Base-by-base conservation (phyloP, 352 stramenopile species). In the Chrysophaeum taylorii region DNA sequence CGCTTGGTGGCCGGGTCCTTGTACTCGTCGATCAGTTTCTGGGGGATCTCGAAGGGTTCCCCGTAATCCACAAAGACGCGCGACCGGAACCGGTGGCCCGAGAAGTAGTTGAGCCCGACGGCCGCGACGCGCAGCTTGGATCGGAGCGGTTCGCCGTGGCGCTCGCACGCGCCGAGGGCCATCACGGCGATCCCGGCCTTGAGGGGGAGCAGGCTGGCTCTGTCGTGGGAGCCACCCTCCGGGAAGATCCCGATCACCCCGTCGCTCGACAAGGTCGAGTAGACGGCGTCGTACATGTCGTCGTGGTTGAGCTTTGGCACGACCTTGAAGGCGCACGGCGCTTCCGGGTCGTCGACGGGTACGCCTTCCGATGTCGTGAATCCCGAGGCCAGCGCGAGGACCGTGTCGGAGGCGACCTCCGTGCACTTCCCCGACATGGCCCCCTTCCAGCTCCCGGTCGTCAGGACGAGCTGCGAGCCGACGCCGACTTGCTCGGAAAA, bases 181-280 rank as follows among this genome's bases (percentile, higher is more conserved):
- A 99, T 98, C 42, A 98, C 82, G n/a, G 92, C 92, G 39, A 99
- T 91, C 37, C 95, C 94, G 66, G 92, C 92, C 80, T 98, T 99
- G 31, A 98, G 84, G 23, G 94, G 94, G 38, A 98, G 76, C 53
- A 99, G 72, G 74, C 98, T 91, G 16, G 94, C 98, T 71, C 93
- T 83, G 77, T 99, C 95, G 78, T 99, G 95, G 35, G 86, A 96
- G 16, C 95, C 95, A 45, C 94, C 95, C 76, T 99, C 95, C 0
- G 95, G 95, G 74, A 99, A 99, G 54, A 99, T 99, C 4, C 89
- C 91, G 61, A 97, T 92, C 69, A 85, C 92, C 72, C 93, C 85
- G 16, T 89, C 91, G 25, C 85, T 81, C 68, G 91, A 87, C 43
- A 97, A 77, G 70, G 90, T 84, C 68, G 81, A 88, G 76, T 94